These are phyloP conservation scores for Aspergillus egyptiacus DNA, from an alignment of 495 filamentous ascomycete genomes.

Conservation along the genomic window DNA sequence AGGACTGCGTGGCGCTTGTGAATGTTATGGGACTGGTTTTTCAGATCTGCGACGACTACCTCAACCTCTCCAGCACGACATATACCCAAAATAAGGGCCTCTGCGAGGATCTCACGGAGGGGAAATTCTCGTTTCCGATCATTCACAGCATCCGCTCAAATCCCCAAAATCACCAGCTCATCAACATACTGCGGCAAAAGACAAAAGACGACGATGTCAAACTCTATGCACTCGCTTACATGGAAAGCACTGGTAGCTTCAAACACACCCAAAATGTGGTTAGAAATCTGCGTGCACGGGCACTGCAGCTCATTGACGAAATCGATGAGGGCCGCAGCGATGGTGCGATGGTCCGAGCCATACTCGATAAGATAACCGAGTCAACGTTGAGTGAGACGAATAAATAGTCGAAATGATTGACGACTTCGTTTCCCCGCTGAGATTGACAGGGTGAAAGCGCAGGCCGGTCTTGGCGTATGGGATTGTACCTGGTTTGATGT, in stretches of 20 bases:
- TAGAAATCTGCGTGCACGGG: conserved; percentile 57
- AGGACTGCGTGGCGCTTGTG: conserved; percentile 75
- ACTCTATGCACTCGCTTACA: conserved; percentile 82
- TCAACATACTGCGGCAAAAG: conserved; percentile 90
- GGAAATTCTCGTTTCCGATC: conserved; percentile 96
- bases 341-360: conserved; percentile 36
- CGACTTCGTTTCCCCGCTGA: not conserved
- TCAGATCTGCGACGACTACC: conserved; percentile 95
- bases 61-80: conserved; percentile 65
- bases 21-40: conserved; percentile 89
- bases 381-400: conserved; percentile 29
- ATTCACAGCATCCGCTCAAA: conserved; percentile 88
- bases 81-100: conserved; percentile 90
- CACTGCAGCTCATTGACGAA: conserved; percentile 58
- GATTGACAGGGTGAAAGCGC: not conserved
- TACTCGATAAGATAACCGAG: conserved; percentile 45
- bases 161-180: conserved; percentile 70
- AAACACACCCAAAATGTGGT: conserved; percentile 74
- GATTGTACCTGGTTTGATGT: too few relatives aligned
- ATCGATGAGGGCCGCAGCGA: conserved; percentile 48
- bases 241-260: conserved; percentile 86
- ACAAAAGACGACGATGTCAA: conserved; percentile 84
- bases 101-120: conserved; percentile 94
- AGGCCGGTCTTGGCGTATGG: not conserved
- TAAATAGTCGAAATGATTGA: conserved; percentile 9